Conservation (phyloP, 2,329 filamentous ascomycete genomes). For the Colletotrichum coccodes region DNA sequence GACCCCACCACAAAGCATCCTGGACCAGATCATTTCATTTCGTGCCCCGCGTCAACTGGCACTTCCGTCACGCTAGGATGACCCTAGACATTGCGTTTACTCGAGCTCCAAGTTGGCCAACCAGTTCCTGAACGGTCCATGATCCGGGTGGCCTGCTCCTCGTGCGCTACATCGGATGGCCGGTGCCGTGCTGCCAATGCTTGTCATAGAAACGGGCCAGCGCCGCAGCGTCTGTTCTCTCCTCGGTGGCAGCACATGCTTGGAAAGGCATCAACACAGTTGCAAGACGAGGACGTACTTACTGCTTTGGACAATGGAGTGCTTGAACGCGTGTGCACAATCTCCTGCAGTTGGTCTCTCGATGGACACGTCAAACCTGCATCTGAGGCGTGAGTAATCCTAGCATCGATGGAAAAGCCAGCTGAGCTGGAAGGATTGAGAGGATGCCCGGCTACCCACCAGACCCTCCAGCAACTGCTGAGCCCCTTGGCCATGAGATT, state of each 20-base stretch:
- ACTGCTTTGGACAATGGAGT: neutral
- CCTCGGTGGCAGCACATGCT: neutral
- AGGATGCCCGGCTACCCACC: neutral
- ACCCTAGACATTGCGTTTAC: neutral
- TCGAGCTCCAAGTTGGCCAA: neutral
- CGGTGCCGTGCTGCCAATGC: slow-evolving; percentile 4
- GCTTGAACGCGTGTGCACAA: neutral
- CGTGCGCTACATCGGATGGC: slow-evolving; percentile 12
- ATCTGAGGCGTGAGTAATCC: neutral
- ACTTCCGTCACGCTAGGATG: neutral
- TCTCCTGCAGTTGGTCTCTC: neutral
- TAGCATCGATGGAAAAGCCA: neutral
- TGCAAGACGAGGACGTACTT: neutral
- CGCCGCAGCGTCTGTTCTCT: neutral
- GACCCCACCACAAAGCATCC: neutral
- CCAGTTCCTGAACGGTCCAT: neutral
- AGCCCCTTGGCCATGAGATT: neutral
- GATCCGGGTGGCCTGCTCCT: neutral
- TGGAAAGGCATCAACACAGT: neutral
- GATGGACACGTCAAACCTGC: slow-evolving; percentile 18
- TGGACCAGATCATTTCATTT: slow-evolving; percentile 9
- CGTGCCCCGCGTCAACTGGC: neutral
- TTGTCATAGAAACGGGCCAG: neutral
- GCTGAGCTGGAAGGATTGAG: neutral
- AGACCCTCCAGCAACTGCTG: neutral